Evolutionary conservation across 129 eudicot genomes (phyloP), one percentile per base, ranked within the genome.

Genomic region (Saposhnikovia divaricata): DNA sequence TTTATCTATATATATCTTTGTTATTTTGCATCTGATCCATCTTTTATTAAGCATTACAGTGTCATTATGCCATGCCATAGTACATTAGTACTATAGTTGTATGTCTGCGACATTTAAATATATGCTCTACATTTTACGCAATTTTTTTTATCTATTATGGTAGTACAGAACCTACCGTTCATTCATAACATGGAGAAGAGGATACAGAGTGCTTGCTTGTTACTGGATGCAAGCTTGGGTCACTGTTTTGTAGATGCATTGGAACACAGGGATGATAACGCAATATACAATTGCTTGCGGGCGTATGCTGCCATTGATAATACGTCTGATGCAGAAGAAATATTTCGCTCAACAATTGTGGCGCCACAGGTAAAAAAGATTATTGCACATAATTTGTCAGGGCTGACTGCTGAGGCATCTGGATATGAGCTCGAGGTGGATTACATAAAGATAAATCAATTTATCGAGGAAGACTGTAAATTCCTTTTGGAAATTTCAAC

Each of bases 141-240:
- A 34, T 69, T 75, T 12, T 39, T 5, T 70, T 72, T 75, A 80
- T 85, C 76, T 86, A 78, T 90, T 85, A 79, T 71, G 93, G 87
- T 92, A 87, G 97, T 91, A 90, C 99, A 95, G 99, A 86, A 95
- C 92, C 94, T 95, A 84, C 99, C 99, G 81, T 95, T 95, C 76
- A 88, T 95, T 81, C 90, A 90, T 74, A 95, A 90, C 90, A 95
- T 95, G 93, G 97, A 89, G 85, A 92, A 88, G 89, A 89, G 97
- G 87, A 90, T 95, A 70, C 96, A 90, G 79, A 89, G 83, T 85
- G 97, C 97, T 70, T 85, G 91, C 89, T 83, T 78, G 79, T 84
- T 90, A 73, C 85, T 95, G 68, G 97, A 96, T 85, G 89, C 95
- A 69, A 92, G 98, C 84, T 85, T 96, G 91, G 97, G 98, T 37